Evolutionary conservation across 352 stramenopile genomes (phyloP), one percentile per base, ranked within the genome.

Genomic region (Halophytophthora polymorphica): DNA sequence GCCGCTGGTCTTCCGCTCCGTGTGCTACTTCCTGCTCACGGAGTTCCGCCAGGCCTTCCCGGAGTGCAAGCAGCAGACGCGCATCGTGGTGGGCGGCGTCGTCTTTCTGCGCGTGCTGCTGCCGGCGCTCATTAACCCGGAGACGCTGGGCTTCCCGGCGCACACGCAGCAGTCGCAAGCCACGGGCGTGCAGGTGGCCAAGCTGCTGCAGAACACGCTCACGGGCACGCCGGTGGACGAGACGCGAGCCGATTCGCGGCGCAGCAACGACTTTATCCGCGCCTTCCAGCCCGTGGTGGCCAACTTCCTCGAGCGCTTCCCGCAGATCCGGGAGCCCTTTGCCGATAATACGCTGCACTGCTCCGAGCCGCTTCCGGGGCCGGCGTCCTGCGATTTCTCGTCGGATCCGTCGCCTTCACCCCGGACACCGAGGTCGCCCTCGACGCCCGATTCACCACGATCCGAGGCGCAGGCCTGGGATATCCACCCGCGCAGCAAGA

Each of bases 81-180:
- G 63, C 13, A 90, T 93, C 51, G 83, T 91, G 8, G 79, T 93
- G 25, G 83, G 83, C 28, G 78, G 78, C 14, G 58, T 87, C 21
- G 58, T 93, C 12, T 86, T 93, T 52, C 66, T 93, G 36, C 72
- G 83, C 35, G 82, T 91, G 56, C 36, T 93, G 17, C 88, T 77
- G 28, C 83, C 83, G 1, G 75, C 83, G 18, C 69, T 93, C 28
- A 71, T 93, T 65, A 93, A 93, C 64, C 83, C 83, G 14, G 79
- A 91, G 53, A 64, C 87, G 40, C 82, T 93, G 29, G 83, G 83
- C 43, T 93, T 90, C 50, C 53, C 70, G 31, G 60, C 68, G 2
- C 81, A 91, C 51, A 77, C 69, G 10, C 38, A 65, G 21, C 56
- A 62, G 46, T 83, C 83, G 5, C 64, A 86, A 1, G 67, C 71